A percentile compares a stretch with the other conserved stretches of the same genome.
phyloP scores from a whole-genome alignment of 2,329 filamentous ascomycete species.

The Arthrinium phaeospermum region DNA sequence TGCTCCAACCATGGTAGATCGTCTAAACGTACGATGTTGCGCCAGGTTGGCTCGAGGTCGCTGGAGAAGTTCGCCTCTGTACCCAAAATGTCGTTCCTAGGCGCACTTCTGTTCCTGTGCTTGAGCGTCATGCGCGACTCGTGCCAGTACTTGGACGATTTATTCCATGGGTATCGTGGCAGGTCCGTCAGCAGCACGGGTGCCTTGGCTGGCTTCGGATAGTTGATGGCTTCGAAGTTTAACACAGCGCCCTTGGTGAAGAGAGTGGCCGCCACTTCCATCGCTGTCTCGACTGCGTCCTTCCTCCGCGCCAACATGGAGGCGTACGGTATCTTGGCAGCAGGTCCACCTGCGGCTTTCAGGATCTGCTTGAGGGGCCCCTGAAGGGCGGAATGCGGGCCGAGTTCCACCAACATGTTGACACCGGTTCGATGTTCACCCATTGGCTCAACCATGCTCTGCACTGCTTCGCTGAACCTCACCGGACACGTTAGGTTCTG shows the following conservation, averaged over 20 bases:
- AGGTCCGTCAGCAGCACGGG: conserved; percentile 13
- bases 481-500: conserved; percentile 34
- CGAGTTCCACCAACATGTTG: conserved; percentile 31
- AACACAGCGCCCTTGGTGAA: conserved; percentile 36
- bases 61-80: conserved; percentile 9
- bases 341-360: conserved; percentile 29
- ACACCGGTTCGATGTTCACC: conserved; percentile 45
- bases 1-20: conserved; percentile 23
- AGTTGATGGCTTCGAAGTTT: conserved; percentile 31
- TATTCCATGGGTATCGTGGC: conserved; percentile 30
- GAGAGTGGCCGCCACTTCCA: conserved; percentile 38
- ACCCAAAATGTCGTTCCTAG: conserved; percentile 21
- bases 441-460: conserved; percentile 27
- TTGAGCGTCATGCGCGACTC: conserved; percentile 18
- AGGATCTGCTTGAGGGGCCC: conserved; percentile 33
- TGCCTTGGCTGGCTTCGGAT: background rate
- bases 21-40: conserved; percentile 17
- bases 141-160: conserved; percentile 20
- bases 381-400: conserved; percentile 33
- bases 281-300: conserved; percentile 28
- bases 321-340: conserved; percentile 35
- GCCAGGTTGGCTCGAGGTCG: conserved; percentile 21
- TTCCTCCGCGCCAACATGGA: conserved; percentile 31
- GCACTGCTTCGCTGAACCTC: conserved; percentile 29
- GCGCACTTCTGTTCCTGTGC: background rate